Conservation (phyloP, 441 rosid species). For the Adansonia grandidieri region DNA sequence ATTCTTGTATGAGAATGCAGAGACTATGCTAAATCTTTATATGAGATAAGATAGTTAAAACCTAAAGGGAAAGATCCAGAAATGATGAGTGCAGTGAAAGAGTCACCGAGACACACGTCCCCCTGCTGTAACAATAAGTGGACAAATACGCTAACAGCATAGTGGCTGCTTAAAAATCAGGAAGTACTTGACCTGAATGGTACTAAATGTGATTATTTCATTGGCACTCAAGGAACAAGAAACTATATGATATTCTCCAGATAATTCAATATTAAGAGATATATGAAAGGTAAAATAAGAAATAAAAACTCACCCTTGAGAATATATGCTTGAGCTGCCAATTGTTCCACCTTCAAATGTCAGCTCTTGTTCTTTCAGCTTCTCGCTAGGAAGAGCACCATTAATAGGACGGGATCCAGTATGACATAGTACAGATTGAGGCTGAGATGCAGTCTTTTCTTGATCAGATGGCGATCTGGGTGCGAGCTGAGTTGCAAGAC, state of each 20-base stretch:
- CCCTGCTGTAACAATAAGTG: not conserved
- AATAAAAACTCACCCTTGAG: constrained; percentile 66
- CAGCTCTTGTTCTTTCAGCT: constrained; percentile 58
- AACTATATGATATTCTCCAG: no score
- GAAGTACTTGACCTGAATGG: no score
- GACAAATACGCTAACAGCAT: not conserved
- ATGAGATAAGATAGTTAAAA: not conserved
- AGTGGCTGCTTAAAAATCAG: no score
- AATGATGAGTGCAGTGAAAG: not conserved
- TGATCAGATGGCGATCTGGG: constrained; percentile 44
- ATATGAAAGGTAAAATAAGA: no score
- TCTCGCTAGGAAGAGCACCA: constrained; percentile 39
- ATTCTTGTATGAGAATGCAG: not conserved
- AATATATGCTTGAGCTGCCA: constrained; percentile 74
- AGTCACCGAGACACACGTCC: not conserved
- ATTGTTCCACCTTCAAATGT: constrained; percentile 72
- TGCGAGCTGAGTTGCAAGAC: constrained; percentile 44
- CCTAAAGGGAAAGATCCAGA: not conserved
- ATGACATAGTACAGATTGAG: constrained; percentile 37
- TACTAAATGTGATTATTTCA: no score
- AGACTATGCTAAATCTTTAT: not conserved
- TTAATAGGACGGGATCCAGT: constrained; percentile 34
- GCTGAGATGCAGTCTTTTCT: constrained; percentile 38
- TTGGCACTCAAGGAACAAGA: no score
- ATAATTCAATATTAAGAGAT: no score